Evolutionary conservation across 2,329 filamentous ascomycete species (phyloP), one percentile per base, ranked within the genome.

Genomic region (Aspergillus sp.): DNA sequence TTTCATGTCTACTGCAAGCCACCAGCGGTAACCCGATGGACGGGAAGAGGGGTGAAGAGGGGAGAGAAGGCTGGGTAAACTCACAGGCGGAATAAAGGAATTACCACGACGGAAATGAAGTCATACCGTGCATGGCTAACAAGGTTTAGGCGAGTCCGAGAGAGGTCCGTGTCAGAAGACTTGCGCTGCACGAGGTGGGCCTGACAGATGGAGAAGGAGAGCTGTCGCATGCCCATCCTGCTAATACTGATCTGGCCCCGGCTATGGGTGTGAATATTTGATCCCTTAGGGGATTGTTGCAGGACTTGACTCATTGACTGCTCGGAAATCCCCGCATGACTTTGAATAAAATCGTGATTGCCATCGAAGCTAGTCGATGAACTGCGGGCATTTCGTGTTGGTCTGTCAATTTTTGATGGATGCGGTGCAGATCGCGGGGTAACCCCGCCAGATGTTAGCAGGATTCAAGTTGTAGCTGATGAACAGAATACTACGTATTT

Each of bases 11-110:
- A 15, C 44, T 49, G 44, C 19, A 44, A 23, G 41, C 41, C 41
- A 55, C 53, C 42, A n/a, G 41, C 54, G 27, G 41, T 27, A 57
- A 49, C 41, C 41, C 42, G 54, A 49, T n/a, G 8, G 47, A 30
- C 23, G n/a, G 47, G 25, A 32, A 32, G 10, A 25, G 19, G 15
- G 23, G 15, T 15, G 19, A 21, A 5, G 41, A 21, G 17, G 41
- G 5, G 17, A 10, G 39, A 15, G 17, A 3, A 10, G 39, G 41
- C 41, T 36, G 32, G 39, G 39, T 42, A 42, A 15, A 27, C 44
- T 15, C 7, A n/a, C 10, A 48, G 11, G n/a, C 47, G 41, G 41
- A 21, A 44, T 44, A 44, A 21, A 21, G 41, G 11, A 8, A 49
- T 17, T 3, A 49, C 27, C 47, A 49, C 11, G 44, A 27, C 21